phyloP scores from a whole-genome alignment of 805 yeast species.

The Pichia pseudocactophila region DNA sequence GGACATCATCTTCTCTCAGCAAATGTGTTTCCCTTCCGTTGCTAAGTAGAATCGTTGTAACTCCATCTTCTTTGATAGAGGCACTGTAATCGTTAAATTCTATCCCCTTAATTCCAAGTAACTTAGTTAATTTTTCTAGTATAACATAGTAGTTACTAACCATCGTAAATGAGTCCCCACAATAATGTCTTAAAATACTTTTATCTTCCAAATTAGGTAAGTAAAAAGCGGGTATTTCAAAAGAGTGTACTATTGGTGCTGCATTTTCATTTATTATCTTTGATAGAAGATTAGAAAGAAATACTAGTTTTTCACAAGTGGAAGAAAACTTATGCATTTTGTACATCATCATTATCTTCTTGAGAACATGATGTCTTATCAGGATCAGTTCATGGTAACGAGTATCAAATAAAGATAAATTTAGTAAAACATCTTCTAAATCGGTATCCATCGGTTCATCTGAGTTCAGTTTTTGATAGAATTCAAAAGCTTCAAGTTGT shows the following conservation, averaged over 20 bases:
- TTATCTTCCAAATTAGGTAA: constrained; percentile 5
- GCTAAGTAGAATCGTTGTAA: not conserved
- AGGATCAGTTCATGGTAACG: constrained; percentile 17
- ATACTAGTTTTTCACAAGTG: not conserved
- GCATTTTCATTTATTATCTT: not conserved
- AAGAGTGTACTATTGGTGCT: not conserved
- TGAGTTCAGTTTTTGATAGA: not conserved
- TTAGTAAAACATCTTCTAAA: constrained; percentile 13
- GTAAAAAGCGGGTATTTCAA: not conserved
- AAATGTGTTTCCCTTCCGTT: constrained; percentile 3
- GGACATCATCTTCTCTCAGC: constrained; percentile 1
- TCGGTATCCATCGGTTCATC: constrained; percentile 2
- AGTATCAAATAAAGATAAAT: constrained; percentile 17
- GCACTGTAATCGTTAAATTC: constrained; percentile 7
- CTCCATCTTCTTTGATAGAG: not conserved
- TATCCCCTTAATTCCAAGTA: not conserved
- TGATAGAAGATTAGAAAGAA: not conserved
- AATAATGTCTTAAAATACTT: constrained; percentile 9
- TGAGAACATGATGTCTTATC: constrained; percentile 8
- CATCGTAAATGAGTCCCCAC: constrained; percentile 7
- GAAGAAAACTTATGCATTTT: not conserved
- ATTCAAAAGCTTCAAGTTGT: not conserved
- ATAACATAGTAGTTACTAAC: constrained; percentile 4
- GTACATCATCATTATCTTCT: not conserved
- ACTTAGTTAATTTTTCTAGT: constrained; percentile 5